Conservation (phyloP, 257 asterid genomes). For the Solanum pimpinellifolium region DNA sequence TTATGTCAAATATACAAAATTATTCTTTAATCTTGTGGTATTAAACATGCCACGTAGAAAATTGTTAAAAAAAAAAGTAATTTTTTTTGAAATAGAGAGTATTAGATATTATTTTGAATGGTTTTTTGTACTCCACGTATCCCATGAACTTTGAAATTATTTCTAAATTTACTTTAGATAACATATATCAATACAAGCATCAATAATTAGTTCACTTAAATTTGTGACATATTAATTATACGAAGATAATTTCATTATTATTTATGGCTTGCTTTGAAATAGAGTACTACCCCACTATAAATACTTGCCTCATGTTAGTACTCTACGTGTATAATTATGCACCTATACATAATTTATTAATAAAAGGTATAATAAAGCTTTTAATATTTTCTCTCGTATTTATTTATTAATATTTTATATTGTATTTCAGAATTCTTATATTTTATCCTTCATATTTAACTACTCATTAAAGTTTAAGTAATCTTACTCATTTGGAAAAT, state of each 20-base stretch:
- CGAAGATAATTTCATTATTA: background rate
- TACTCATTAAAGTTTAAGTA: background rate
- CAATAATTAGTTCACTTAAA: background rate
- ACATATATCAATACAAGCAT: background rate
- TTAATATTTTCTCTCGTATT: too few relatives aligned
- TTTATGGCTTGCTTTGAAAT: background rate
- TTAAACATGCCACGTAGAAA: too few relatives aligned
- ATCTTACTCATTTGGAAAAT: background rate
- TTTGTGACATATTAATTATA: background rate
- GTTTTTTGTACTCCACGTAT: background rate
- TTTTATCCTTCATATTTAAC: accelerated
- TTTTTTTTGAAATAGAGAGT: too few relatives aligned
- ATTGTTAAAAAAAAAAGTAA: too few relatives aligned
- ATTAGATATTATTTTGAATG: background rate
- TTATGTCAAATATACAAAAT: too few relatives aligned
- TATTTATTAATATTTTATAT: background rate
- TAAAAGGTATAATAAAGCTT: background rate
- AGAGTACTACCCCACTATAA: background rate
- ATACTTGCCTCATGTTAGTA: slow-evolving; percentile 2
- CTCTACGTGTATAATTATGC: slow-evolving; percentile 5
- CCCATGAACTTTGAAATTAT: background rate
- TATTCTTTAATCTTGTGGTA: too few relatives aligned
- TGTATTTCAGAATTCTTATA: background rate
- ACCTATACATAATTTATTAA: background rate
- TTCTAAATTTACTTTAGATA: background rate